These are phyloP conservation scores for Boletus rubroflammeus DNA, from an alignment of 768 basidiomycete genomes.

Conservation along the genomic window DNA sequence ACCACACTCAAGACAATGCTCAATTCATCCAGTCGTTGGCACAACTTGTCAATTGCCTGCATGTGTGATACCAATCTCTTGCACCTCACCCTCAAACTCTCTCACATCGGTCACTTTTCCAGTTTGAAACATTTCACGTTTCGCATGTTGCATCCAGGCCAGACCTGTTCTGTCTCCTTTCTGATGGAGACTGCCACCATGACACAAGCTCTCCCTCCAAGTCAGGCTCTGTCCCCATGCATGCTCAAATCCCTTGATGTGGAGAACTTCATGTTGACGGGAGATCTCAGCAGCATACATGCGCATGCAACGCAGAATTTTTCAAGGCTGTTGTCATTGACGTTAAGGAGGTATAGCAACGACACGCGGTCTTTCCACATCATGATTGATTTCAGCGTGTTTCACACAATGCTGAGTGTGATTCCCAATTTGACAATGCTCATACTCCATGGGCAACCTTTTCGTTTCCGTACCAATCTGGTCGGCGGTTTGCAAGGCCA, in stretches of 20 bases:
- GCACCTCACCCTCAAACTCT: conserved; percentile 27
- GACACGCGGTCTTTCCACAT: conserved; percentile 27
- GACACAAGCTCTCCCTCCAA: neutral
- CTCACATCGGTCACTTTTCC: conserved; percentile 16
- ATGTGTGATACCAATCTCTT: conserved; percentile 30
- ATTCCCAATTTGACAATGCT: conserved; percentile 26
- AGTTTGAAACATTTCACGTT: conserved; percentile 28
- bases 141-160: conserved; percentile 29
- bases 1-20: conserved; percentile 24
- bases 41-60: conserved; percentile 23
- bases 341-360: conserved; percentile 27
- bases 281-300: conserved; percentile 16
- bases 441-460: conserved; percentile 27
- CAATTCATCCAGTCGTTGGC: conserved; percentile 27
- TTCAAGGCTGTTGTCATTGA: conserved; percentile 23
- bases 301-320: conserved; percentile 16
- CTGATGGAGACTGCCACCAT: conserved; percentile 13
- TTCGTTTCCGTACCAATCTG: conserved; percentile 23
- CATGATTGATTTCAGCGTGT: conserved; percentile 27
- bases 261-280: conserved; percentile 26
- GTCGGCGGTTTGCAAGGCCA: conserved; percentile 5
- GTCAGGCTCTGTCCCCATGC: conserved; percentile 5
- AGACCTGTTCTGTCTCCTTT: conserved; percentile 27
- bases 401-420: conserved; percentile 22
- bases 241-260: conserved; percentile 27